Evolutionary conservation across 2,329 filamentous ascomycete species (phyloP).

Genomic region (Alternaria sp.): DNA sequence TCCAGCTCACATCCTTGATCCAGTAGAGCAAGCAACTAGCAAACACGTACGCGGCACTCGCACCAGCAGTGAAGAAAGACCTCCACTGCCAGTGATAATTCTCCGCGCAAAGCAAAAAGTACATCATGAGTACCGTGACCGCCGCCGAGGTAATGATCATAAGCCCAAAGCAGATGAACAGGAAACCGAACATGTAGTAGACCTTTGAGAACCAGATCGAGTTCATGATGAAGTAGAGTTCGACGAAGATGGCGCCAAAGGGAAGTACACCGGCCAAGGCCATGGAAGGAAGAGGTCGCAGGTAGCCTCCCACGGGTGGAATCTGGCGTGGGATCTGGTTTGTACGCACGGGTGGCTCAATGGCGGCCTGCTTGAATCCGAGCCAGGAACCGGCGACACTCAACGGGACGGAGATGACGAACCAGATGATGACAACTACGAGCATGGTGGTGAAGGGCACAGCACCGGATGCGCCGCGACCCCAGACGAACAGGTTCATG

Average conservation of each 20-base stretch:
- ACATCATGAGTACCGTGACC: constrained; percentile 91
- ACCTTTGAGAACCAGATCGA: constrained; percentile 98
- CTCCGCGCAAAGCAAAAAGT: constrained; percentile 93
- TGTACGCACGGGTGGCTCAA: constrained; percentile 84
- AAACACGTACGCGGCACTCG: constrained; percentile 91
- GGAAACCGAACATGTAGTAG: constrained; percentile 99
- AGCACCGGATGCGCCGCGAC: constrained; percentile 86
- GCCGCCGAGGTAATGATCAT: constrained; percentile 96
- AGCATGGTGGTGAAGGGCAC: constrained; percentile 98
- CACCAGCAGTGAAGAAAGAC: constrained; percentile 88
- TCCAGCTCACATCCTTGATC: constrained; percentile 84
- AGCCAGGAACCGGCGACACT: constrained; percentile 92
- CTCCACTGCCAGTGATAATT: constrained; percentile 99
- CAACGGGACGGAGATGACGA: constrained; percentile 91
- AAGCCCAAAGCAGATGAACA: constrained; percentile 95
- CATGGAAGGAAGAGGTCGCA: constrained; percentile 87
- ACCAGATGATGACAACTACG: constrained; percentile 92
- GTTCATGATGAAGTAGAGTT: constrained; percentile 99
- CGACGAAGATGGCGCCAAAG: constrained; percentile 96
- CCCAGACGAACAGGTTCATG: constrained; percentile 95
- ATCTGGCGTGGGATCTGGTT: constrained; percentile 99
- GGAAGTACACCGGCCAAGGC: constrained; percentile 90
- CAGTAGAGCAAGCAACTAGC: constrained; percentile 90
- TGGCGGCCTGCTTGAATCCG: constrained; percentile 74
- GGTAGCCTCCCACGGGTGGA: constrained; percentile 80